Evolutionary conservation across 2,329 filamentous ascomycete species (phyloP).

Genomic region (Amauroascus niger): DNA sequence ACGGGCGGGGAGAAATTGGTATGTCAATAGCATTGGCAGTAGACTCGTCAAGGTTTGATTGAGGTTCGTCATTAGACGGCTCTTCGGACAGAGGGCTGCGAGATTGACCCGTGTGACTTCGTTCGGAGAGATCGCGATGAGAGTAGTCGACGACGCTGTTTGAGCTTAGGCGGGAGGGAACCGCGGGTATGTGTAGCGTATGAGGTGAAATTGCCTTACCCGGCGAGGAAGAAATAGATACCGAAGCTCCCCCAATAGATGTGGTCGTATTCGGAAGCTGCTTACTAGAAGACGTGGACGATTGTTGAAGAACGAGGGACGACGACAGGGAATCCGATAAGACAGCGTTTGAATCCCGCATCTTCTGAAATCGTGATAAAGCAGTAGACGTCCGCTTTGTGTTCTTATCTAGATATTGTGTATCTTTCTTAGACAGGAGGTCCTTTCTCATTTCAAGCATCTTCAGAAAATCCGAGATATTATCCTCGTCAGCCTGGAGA

Average conservation of each 20-base stretch:
- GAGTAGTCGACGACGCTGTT: slow-evolving; percentile 71
- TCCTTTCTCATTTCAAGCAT: slow-evolving; percentile 80
- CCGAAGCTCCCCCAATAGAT: slow-evolving; percentile 49
- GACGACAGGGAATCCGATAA: slow-evolving; percentile 90
- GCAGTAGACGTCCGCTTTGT: slow-evolving; percentile 69
- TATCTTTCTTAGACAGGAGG: slow-evolving; percentile 58
- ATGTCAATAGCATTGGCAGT: slow-evolving; percentile 41
- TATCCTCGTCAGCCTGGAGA: slow-evolving; percentile 75
- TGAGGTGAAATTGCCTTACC: slow-evolving; percentile 83
- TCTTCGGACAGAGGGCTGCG: slow-evolving; percentile 30
- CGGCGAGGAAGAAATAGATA: slow-evolving; percentile 75
- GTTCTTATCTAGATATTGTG: slow-evolving; percentile 51
- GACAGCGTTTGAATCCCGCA: slow-evolving; percentile 80
- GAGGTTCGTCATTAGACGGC: slow-evolving; percentile 28
- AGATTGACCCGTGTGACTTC: slow-evolving; percentile 25
- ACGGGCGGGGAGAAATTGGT: slow-evolving; percentile 39
- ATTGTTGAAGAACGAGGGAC: slow-evolving; percentile 73
- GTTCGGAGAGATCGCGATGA: slow-evolving; percentile 30
- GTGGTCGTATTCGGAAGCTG: slow-evolving; percentile 54
- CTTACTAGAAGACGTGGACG: slow-evolving; percentile 67
- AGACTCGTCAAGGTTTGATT: slow-evolving; percentile 26
- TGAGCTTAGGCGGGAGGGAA: slow-evolving; percentile 85
- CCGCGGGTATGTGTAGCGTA: slow-evolving; percentile 84
- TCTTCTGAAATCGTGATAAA: slow-evolving; percentile 72
- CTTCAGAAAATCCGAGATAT: slow-evolving; percentile 88